phyloP scores from a whole-genome alignment of 805 yeast species.

The Yarrowia sp. region DNA sequence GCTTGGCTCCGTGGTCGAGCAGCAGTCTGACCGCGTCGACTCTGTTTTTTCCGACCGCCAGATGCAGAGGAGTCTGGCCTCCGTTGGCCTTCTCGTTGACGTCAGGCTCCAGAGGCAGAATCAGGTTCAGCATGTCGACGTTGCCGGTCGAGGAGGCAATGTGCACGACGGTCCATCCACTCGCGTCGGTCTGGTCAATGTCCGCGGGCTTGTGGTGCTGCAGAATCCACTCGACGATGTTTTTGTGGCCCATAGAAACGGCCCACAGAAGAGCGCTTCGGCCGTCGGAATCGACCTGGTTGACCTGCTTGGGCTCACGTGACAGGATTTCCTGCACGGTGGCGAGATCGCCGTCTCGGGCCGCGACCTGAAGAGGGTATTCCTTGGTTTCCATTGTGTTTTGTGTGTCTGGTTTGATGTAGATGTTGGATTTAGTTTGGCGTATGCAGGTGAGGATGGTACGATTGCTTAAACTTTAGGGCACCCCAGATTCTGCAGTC shows the following conservation, averaged over 20 bases:
- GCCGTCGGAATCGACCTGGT: constrained; percentile 62
- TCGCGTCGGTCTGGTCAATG: constrained; percentile 67
- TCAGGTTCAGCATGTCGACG: constrained; percentile 46
- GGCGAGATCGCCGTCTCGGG: constrained; percentile 55
- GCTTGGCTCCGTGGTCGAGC: constrained; percentile 52
- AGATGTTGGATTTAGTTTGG: not conserved
- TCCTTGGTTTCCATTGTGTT: constrained; percentile 25
- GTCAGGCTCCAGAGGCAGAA: constrained; percentile 53
- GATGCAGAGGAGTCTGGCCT: constrained; percentile 73
- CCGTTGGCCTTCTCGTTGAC: constrained; percentile 58
- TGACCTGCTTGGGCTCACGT: constrained; percentile 49
- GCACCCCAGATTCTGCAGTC: constrained; percentile 17
- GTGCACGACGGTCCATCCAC: constrained; percentile 90
- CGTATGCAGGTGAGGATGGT: not conserved
- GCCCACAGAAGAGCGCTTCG: constrained; percentile 92
- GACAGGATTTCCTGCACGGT: constrained; percentile 52
- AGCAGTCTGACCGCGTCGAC: constrained; percentile 52
- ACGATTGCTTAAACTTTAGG: not conserved
- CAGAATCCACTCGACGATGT: constrained; percentile 46
- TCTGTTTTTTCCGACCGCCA: constrained; percentile 72
- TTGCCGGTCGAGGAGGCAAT: constrained; percentile 77
- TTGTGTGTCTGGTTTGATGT: not conserved
- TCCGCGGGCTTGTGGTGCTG: constrained; percentile 44
- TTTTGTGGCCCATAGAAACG: constrained; percentile 56
- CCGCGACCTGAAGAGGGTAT: constrained; percentile 47